These are phyloP conservation scores for Knufia fluminis DNA, from an alignment of 2,329 filamentous ascomycete genomes.

Conservation along the genomic window DNA sequence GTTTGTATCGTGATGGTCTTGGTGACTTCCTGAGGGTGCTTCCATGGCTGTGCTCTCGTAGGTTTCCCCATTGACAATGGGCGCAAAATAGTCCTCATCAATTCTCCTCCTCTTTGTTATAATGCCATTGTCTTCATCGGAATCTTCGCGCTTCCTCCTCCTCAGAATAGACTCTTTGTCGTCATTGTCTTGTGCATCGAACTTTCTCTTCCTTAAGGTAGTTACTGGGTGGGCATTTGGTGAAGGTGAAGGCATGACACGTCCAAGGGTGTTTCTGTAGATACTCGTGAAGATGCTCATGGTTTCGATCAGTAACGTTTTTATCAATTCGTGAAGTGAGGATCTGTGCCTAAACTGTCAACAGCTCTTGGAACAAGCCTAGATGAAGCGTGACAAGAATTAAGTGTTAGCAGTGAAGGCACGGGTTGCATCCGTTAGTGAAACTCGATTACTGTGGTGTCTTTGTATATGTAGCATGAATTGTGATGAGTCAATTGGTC, in stretches of 20 bases:
- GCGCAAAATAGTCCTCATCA: conserved; percentile 10
- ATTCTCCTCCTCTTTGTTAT: conserved; percentile 14
- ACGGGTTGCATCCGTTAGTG: background rate
- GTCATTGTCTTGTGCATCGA: background rate
- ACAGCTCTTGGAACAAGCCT: background rate
- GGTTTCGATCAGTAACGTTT: background rate
- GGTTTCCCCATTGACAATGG: conserved; percentile 7
- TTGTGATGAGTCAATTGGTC: background rate
- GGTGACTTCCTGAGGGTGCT: background rate
- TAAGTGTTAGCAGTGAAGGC: too few relatives aligned
- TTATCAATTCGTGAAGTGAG: background rate
- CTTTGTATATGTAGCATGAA: too few relatives aligned
- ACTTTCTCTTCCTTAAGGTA: conserved; percentile 1
- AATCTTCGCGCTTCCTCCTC: conserved; percentile 3
- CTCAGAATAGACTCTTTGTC: background rate
- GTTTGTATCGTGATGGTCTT: background rate
- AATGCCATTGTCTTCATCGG: background rate
- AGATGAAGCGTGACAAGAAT: background rate
- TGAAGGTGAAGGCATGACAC: background rate
- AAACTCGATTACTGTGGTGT: background rate
- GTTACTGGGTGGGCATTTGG: too few relatives aligned
- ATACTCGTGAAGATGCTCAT: conserved; percentile 9
- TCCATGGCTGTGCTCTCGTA: conserved; percentile 2
- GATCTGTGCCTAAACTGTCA: background rate
- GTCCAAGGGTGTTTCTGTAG: background rate